Percentiles rank a stretch among this genome's conserved stretches.
Conservation (phyloP, 495 filamentous ascomycete species). For the Penicillium desertorum region DNA sequence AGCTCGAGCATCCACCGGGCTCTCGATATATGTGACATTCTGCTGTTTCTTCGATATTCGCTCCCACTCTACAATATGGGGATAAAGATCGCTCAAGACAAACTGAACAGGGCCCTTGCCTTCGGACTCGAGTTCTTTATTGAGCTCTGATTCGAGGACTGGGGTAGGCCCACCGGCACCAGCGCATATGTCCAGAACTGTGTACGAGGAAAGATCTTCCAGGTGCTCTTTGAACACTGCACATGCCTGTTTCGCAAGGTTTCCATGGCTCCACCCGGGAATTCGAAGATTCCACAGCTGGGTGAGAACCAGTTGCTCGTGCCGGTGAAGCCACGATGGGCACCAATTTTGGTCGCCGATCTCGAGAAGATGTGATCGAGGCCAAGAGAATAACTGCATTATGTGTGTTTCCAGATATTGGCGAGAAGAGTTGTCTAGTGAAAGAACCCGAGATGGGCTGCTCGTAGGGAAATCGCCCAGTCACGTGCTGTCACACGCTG, state of each 20-base stretch:
- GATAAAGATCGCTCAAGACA: conserved; percentile 68
- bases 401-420: not conserved
- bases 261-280: conserved; percentile 24
- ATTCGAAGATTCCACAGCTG: conserved; percentile 34
- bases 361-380: conserved; percentile 37
- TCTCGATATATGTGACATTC: conserved; percentile 54
- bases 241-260: conserved; percentile 25
- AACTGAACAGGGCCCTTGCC: conserved; percentile 51
- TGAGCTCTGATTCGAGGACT: conserved; percentile 58
- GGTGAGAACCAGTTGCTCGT: conserved; percentile 36
- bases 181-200: conserved; percentile 72
- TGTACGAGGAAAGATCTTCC: conserved; percentile 43
- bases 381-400: conserved; percentile 15
- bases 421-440: not conserved
- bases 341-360: conserved; percentile 41
- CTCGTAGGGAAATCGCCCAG: not conserved
- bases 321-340: conserved; percentile 29
- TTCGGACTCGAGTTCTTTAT: conserved; percentile 38
- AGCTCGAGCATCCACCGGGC: conserved; percentile 60
- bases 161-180: conserved; percentile 70
- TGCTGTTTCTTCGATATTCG: conserved; percentile 47
- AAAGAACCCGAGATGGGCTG: not conserved
- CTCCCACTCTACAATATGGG: conserved; percentile 62
- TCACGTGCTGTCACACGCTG: not conserved
- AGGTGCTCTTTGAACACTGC: conserved; percentile 48